Evolutionary conservation across 352 stramenopile species (phyloP).

Genomic region (Pythium pyrilobum): DNA sequence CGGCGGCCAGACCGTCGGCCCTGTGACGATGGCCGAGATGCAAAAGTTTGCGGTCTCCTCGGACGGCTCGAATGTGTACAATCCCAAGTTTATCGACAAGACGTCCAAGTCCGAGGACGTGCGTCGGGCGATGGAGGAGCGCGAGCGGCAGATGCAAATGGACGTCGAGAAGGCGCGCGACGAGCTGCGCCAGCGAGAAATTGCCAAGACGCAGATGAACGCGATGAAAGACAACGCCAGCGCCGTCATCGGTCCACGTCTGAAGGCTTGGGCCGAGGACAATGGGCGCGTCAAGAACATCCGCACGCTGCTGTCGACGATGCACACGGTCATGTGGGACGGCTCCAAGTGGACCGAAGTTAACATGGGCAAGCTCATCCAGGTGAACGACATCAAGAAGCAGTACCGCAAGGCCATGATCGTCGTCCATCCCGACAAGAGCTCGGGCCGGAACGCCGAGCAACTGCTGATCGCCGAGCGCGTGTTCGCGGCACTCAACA

Average conservation of each 20-base stretch:
- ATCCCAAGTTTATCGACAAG: slow-evolving; percentile 80
- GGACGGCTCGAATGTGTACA: slow-evolving; percentile 84
- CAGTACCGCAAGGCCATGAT: slow-evolving; percentile 91
- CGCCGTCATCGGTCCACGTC: slow-evolving; percentile 50
- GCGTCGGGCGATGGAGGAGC: slow-evolving; percentile 79
- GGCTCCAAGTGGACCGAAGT: slow-evolving; percentile 84
- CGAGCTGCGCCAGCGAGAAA: slow-evolving; percentile 63
- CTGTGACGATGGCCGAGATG: slow-evolving; percentile 83
- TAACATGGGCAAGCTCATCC: slow-evolving; percentile 90
- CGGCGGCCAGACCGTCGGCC: slow-evolving; percentile 68
- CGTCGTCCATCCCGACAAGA: slow-evolving; percentile 90
- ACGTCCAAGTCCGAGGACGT: slow-evolving; percentile 73
- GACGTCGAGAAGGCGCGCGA: slow-evolving; percentile 74
- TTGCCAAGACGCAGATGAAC: slow-evolving; percentile 45
- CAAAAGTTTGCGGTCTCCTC: slow-evolving; percentile 58
- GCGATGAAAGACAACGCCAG: slow-evolving; percentile 65
- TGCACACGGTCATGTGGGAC: slow-evolving; percentile 91
- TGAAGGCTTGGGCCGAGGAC: slow-evolving; percentile 82
- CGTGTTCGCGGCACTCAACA: slow-evolving; percentile 89
- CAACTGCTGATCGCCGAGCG: slow-evolving; percentile 88
- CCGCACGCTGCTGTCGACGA: slow-evolving; percentile 86
- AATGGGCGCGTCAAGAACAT: slow-evolving; percentile 90
- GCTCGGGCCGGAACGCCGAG: slow-evolving; percentile 75
- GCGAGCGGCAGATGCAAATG: slow-evolving; percentile 60
- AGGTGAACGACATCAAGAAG: slow-evolving; percentile 89